Evolutionary conservation across 2,329 filamentous ascomycete species (phyloP).

Genomic region (Rachicladosporium sp.): DNA sequence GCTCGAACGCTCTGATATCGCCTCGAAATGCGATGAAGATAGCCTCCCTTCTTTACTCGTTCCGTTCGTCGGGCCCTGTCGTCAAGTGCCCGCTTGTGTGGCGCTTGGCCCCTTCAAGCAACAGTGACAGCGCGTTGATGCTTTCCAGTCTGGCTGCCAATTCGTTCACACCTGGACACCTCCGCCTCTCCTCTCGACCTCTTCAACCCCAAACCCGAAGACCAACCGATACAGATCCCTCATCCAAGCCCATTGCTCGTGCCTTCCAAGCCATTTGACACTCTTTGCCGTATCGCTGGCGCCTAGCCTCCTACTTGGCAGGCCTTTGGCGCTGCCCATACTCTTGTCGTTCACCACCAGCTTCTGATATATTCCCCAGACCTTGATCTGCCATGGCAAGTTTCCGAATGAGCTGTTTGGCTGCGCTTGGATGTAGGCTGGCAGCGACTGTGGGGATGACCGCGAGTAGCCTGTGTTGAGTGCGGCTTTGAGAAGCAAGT

Average conservation of each 20-base stretch:
- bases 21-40: too few species aligned
- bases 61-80: too few species aligned
- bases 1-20: too few species aligned
- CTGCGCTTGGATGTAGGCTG: slow-evolving; percentile 63
- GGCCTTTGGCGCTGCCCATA: slow-evolving; percentile 43
- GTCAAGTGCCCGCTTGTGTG: too few species aligned
- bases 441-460: slow-evolving; percentile 44
- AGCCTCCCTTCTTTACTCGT: too few species aligned
- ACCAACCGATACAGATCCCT: slow-evolving; percentile 72
- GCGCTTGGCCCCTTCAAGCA: too few species aligned
- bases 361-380: slow-evolving; percentile 70
- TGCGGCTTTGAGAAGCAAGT: slow-evolving; percentile 67
- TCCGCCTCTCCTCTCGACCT: slow-evolving; percentile 55
- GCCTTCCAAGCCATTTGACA: slow-evolving; percentile 61
- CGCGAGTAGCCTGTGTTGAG: slow-evolving; percentile 73
- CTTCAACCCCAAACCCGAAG: slow-evolving; percentile 72
- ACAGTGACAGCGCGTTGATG: not conserved
- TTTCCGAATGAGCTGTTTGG: slow-evolving; percentile 69
- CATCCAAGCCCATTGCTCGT: slow-evolving; percentile 65
- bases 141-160: not conserved
- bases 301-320: slow-evolving; percentile 49
- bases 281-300: slow-evolving; percentile 71
- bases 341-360: slow-evolving; percentile 62
- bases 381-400: slow-evolving; percentile 53
- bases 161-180: slow-evolving; percentile 29